Evolutionary conservation across 441 rosid species (phyloP).

Genomic region (Syzygium syzygioides): DNA sequence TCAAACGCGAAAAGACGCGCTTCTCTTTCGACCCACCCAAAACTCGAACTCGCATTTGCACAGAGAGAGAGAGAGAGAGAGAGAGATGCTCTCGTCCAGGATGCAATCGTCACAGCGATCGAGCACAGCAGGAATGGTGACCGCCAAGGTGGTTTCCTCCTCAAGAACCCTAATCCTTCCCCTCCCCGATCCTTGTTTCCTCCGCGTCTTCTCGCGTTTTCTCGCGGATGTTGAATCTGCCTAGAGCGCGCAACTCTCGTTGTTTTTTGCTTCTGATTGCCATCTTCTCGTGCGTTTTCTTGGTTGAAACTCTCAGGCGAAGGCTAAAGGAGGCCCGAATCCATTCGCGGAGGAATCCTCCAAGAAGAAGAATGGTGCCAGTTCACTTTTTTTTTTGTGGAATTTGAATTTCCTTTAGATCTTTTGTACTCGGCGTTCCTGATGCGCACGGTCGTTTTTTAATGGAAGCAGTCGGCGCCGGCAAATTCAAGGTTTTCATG

Average conservation of each 20-base stretch:
- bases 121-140: neutral
- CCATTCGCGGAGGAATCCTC: constrained; percentile 19
- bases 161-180: neutral
- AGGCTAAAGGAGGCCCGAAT: constrained; percentile 11
- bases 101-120: neutral
- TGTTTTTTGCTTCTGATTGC: neutral
- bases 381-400: neutral
- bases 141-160: neutral
- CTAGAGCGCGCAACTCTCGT: rapidly evolving
- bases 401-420: neutral
- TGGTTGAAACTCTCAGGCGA: constrained; percentile 18
- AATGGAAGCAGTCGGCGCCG: constrained; percentile 21
- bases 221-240: neutral
- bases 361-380: constrained; percentile 21
- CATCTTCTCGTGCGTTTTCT: neutral
- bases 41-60: neutral
- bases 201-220: neutral
- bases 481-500: constrained; percentile 39
- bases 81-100: neutral
- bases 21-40: neutral
- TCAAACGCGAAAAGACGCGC: neutral
- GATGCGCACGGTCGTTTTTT: neutral
- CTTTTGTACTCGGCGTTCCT: neutral
- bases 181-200: neutral
- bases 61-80: neutral